Base-by-base conservation (phyloP, 306 rosid species). In the Rubus parviflorus region DNA sequence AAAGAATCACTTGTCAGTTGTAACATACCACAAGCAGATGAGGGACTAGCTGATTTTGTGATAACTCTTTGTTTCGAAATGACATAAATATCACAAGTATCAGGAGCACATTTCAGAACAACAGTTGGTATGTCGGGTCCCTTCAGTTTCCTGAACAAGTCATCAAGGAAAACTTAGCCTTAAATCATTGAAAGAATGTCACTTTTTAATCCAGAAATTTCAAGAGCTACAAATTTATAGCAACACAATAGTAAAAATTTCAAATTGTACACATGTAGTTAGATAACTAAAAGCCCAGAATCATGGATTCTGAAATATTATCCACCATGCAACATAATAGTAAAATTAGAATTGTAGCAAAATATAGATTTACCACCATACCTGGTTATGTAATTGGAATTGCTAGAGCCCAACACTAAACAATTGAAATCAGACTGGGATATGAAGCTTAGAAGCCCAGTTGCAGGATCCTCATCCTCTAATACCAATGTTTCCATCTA, bases 391-490 rank as follows among this genome's bases (percentile, higher is more conserved):
- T 84, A 92, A 83, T 90, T 89, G 46, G 90, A 83, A 73, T 81
- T 76, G 81, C 78, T 71, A 60, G 97, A 77, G 23, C 98, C 97
- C 84, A 95, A 75, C 43, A 92, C 97, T 73, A 95, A 76, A 72
- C 73, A 73, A 75, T 78, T 88, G 72, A 89, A 84, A 65, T 86
- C 88, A 2, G 88, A 81, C 43, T 90, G 89, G 0, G 96, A 82
- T 77, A 86, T 76, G 75, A 76, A 92, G 81, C 86, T 85, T 30
- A 88, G 79, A 83, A 95, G 90, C 57, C 92, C 95, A 70, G 81
- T 69, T 60, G 98, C 98, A 30, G 90, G 91, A 78, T 86, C 80
- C 30, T 92, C 91, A 78, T 92, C 91, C 76, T 95, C 98, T 69
- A 95, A 85, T 53, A 95, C 68, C 83, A 92, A 51, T 52, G 97